These are phyloP conservation scores for Choanephora cucurbitarum DNA, from an alignment of 371 early-diverging fungal genomes.

Conservation along the genomic window DNA sequence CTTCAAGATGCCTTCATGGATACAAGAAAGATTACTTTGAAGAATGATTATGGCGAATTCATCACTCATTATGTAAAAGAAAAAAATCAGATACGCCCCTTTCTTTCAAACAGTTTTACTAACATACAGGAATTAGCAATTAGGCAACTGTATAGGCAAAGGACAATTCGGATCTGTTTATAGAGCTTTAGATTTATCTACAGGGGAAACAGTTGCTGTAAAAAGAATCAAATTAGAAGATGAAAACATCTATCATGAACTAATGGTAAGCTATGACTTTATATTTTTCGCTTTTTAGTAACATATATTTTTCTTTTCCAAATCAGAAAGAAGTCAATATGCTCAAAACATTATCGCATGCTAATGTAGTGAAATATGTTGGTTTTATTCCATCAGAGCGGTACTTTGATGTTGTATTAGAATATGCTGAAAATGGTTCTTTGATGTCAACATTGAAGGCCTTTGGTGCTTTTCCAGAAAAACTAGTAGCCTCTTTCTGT, in stretches of 20 bases:
- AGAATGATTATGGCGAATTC: conserved; percentile 49
- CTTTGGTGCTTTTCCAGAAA: conserved; percentile 93
- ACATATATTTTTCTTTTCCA: background rate
- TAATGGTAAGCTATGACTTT: conserved; percentile 27
- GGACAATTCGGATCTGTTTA: conserved; percentile 92
- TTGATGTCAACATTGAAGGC: conserved; percentile 84
- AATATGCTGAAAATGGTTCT: conserved; percentile 95
- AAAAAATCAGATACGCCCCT: no score
- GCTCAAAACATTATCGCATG: conserved; percentile 72
- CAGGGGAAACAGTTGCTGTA: conserved; percentile 87
- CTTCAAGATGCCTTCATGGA: background rate
- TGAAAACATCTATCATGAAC: conserved; percentile 59
- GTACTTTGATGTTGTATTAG: conserved; percentile 84
- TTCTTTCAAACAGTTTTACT: no score
- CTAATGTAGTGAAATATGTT: conserved; percentile 85
- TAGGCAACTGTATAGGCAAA: conserved; percentile 90
- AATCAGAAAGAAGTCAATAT: conserved; percentile 75
- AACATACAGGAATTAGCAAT: no score
- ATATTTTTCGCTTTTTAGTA: no score
- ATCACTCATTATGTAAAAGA: conserved; percentile 57
- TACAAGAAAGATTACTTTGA: conserved; percentile 20
- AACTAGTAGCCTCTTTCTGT: conserved; percentile 88
- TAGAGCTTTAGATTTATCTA: conserved; percentile 79
- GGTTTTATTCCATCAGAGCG: conserved; percentile 79
- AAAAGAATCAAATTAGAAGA: conserved; percentile 81